Evolutionary conservation across 257 asterid species (phyloP), one percentile per base, ranked within the genome.

Genomic region (Lavandula angustifolia): DNA sequence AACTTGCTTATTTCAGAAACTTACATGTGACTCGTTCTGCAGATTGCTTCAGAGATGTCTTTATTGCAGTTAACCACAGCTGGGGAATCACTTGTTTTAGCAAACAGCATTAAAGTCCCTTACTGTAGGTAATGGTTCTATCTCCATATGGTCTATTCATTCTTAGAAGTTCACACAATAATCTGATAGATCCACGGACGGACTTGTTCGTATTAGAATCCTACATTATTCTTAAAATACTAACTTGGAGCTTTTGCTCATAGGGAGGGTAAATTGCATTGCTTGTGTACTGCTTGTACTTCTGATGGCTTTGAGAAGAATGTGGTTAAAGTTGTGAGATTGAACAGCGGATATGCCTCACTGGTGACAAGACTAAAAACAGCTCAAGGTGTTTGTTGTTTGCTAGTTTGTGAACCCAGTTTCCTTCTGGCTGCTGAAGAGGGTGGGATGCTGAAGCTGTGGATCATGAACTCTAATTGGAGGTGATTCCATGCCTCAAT

Each of bases 391-490:
- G 84, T 90, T 32, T 35, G 80, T 41, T 85, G 92, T 78, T 62
- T 94, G 60, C 75, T 94, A 71, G 95, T 90, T 60, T 90, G 95
- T 78, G 86, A 69, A 76, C 89, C 95, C 73, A 78, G 73, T 70
- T 73, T 77, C 79, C 94, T 92, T 60, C 80, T 90, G 62, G 95
- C 90, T 72, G 85, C 94, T 61, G 99, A 87, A 64, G 91, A 80
- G 62, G 84, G 83, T 62, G 99, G 97, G 74, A 86, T 78, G 77
- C 86, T 87, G 71, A 79, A 83, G 77, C 73, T 94, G 50, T 94
- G 99, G 99, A 60, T 71, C 75, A 87, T 94, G 97, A 80, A 86
- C 80, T 73, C 92, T 58, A 79, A 43, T 61, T 90, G 97, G 97
- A 94, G 99, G 97, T 94, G 78, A 80, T 69, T 76, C 52, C 68